A percentile compares a stretch with the other conserved stretches of the same genome.
These are phyloP conservation scores for Hanseniaspora valbyensis DNA, from an alignment of 805 yeast species.

Conservation along the genomic window DNA sequence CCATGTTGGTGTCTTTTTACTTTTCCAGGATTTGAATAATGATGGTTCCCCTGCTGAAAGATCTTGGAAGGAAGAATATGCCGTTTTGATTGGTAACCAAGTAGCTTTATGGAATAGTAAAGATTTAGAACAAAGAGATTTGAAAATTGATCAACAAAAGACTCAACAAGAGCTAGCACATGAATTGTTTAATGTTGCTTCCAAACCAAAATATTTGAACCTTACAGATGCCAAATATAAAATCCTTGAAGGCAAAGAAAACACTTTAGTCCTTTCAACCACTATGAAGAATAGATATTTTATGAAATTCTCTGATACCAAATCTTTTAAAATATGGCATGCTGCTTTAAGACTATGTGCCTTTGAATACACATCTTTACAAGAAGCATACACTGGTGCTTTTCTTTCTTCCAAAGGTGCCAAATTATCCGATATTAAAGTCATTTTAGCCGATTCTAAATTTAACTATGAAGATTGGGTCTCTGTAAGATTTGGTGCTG, in stretches of 20 bases:
- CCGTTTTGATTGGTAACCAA: constrained; percentile 81
- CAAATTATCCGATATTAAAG: constrained; percentile 71
- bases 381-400: constrained; percentile 95
- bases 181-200: constrained; percentile 43
- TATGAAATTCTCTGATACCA: constrained; percentile 60
- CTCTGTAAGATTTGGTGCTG: constrained; percentile 86
- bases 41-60: constrained; percentile 82
- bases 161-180: constrained; percentile 35
- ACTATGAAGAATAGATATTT: constrained; percentile 82
- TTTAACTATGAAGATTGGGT: constrained; percentile 90
- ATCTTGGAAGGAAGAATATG: constrained; percentile 87
- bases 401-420: constrained; percentile 85
- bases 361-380: constrained; percentile 71
- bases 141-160: constrained; percentile 29
- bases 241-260: constrained; percentile 43
- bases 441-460: constrained; percentile 73
- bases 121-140: constrained; percentile 40
- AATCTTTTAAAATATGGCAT: constrained; percentile 63
- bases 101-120: constrained; percentile 86
- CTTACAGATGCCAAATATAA: constrained; percentile 81
- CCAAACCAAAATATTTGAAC: constrained; percentile 79
- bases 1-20: constrained; percentile 64
- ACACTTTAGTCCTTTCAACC: constrained; percentile 79
- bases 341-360: constrained; percentile 70
- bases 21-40: constrained; percentile 59